Conservation (phyloP, 2,329 filamentous ascomycete species). For the Colletotrichum scovillei region DNA sequence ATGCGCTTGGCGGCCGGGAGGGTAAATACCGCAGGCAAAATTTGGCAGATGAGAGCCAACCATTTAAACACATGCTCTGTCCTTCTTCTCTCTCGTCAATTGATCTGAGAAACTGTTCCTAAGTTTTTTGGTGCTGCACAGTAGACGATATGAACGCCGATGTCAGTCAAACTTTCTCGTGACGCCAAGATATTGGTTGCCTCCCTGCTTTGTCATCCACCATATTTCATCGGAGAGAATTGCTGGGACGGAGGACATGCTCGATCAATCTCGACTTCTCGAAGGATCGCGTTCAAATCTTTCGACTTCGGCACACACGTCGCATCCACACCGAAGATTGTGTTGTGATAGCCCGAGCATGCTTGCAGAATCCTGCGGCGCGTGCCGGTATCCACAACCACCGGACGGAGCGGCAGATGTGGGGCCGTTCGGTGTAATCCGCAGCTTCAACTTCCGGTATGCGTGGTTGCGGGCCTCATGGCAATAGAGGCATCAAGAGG, state of each 20-base stretch:
- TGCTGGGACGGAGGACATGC: not conserved
- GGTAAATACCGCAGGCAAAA: slow-evolving; percentile 10
- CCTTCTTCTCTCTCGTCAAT: not conserved
- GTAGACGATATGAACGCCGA: not conserved
- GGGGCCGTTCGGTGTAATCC: not conserved
- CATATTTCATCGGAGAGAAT: not conserved
- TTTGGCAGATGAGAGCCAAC: slow-evolving; percentile 8
- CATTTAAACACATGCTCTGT: slow-evolving; percentile 11
- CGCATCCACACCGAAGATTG: too few relatives aligned
- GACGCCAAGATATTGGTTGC: not conserved
- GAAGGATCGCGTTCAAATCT: too few relatives aligned
- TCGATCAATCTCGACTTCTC: not conserved
- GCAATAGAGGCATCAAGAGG: not conserved
- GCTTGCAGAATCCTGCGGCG: not conserved
- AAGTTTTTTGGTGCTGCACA: too few relatives aligned
- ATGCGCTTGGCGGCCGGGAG: not conserved
- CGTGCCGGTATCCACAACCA: not conserved
- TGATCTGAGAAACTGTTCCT: not conserved
- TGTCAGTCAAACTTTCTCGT: not conserved
- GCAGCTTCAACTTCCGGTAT: not conserved
- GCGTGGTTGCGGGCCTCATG: not conserved
- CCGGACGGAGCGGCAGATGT: not conserved
- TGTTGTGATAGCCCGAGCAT: not conserved
- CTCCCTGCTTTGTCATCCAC: not conserved
- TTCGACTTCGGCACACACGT: too few relatives aligned